Percentiles rank a stretch among this genome's conserved stretches.
These are phyloP conservation scores for Cladosporium cucumerinum DNA, from an alignment of 2,329 filamentous ascomycete species.

Conservation along the genomic window DNA sequence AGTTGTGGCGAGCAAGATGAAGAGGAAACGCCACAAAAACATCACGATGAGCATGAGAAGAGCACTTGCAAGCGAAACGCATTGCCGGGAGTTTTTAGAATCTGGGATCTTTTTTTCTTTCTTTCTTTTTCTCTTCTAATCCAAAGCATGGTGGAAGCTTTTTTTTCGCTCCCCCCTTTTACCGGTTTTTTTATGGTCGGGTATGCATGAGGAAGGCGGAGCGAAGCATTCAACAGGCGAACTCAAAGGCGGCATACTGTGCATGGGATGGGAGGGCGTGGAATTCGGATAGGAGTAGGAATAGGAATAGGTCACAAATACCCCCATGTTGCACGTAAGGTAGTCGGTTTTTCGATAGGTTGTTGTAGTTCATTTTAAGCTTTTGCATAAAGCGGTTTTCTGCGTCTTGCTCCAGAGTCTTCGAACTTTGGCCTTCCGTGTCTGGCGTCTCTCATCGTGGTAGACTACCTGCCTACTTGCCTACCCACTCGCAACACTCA, in stretches of 20 bases:
- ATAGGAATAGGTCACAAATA: background rate
- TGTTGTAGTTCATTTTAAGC: background rate
- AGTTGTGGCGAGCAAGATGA: background rate
- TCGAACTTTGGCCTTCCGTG: too few species aligned
- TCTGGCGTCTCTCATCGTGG: background rate
- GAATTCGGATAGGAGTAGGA: background rate
- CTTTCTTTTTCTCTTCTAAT: background rate
- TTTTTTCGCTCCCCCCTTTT: background rate
- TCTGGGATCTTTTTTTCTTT: background rate
- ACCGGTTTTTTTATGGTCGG: background rate
- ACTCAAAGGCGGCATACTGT: background rate
- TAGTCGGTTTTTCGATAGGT: background rate
- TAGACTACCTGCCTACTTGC: background rate
- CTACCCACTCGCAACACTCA: background rate
- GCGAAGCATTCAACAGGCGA: background rate
- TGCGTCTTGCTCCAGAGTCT: too few species aligned
- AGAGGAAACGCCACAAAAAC: background rate
- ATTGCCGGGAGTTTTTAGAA: slow-evolving; percentile 7
- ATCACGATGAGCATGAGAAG: slow-evolving; percentile 2
- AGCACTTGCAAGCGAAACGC: slow-evolving; percentile 2
- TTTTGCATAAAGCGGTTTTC: background rate
- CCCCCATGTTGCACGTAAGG: background rate
- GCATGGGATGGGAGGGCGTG: background rate
- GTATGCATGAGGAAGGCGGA: background rate
- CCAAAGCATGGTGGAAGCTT: background rate